These are phyloP conservation scores for Sporobolomyces roseus DNA, from an alignment of 768 basidiomycete genomes.

Conservation along the genomic window DNA sequence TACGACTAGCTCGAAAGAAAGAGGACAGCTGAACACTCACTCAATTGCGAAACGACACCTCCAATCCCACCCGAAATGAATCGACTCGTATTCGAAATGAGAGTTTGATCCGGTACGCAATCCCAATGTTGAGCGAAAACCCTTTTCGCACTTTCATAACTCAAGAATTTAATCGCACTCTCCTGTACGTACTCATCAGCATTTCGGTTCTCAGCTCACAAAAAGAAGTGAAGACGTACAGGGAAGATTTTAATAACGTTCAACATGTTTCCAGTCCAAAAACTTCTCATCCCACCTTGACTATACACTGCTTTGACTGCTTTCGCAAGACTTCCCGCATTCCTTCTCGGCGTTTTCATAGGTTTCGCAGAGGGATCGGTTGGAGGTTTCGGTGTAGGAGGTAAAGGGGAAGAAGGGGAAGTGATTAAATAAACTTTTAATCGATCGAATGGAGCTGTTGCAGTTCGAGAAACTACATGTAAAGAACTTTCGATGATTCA, in stretches of 20 bases:
- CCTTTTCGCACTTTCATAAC: constrained; percentile 93
- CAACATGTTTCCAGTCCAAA: constrained; percentile 91
- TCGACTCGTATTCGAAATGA: constrained; percentile 85
- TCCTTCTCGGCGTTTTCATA: constrained; percentile 49
- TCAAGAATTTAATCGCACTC: constrained; percentile 96
- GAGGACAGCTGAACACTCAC: constrained; percentile 56
- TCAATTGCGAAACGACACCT: constrained; percentile 86
- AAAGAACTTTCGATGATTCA: neutral
- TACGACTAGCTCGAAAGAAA: too few species aligned
- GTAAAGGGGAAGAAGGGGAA: constrained; percentile 22
- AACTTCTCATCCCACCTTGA: constrained; percentile 81
- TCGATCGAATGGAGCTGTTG: constrained; percentile 95
- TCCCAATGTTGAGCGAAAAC: constrained; percentile 89
- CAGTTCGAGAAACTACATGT: constrained; percentile 80
- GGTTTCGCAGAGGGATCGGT: constrained; percentile 49
- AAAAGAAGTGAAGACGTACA: constrained; percentile 43
- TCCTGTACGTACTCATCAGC: constrained; percentile 52
- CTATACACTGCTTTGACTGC: constrained; percentile 78
- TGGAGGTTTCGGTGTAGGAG: constrained; percentile 2
- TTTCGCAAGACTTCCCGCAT: constrained; percentile 57
- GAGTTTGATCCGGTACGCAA: constrained; percentile 75
- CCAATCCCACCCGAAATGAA: constrained; percentile 95
- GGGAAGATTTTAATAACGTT: constrained; percentile 95
- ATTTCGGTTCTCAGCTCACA: too few species aligned
- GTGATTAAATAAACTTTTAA: constrained; percentile 96